A percentile compares a stretch with the other conserved stretches of the same genome.
phyloP scores from a whole-genome alignment of 306 rosid species.

The Styphnolobium japonicum region DNA sequence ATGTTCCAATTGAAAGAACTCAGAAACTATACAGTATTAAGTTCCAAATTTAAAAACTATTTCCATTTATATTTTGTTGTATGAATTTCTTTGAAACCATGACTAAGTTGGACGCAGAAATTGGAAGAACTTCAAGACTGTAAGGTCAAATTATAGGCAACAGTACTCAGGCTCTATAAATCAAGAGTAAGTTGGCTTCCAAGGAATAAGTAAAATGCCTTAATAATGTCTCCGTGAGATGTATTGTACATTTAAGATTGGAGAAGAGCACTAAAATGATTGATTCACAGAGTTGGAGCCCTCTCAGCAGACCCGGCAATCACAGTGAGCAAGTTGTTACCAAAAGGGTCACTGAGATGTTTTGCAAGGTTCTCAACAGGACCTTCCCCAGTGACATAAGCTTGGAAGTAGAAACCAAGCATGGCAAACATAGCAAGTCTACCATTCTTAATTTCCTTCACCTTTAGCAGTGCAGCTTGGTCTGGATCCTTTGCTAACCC shows the following conservation, averaged over 20 bases:
- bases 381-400: slow-evolving; percentile 85
- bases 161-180: not conserved
- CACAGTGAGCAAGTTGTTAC: slow-evolving; percentile 85
- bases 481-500: slow-evolving; percentile 81
- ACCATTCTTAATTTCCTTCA: slow-evolving; percentile 89
- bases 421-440: slow-evolving; percentile 84
- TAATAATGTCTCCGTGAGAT: slow-evolving; percentile 14
- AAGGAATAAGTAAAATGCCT: slow-evolving; percentile 20
- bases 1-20: not conserved
- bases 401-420: slow-evolving; percentile 83
- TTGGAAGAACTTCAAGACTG: not conserved
- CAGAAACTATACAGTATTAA: not conserved
- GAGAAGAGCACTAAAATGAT: not conserved
- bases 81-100: not conserved
- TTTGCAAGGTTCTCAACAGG: slow-evolving; percentile 85
- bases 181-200: not conserved
- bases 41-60: not conserved
- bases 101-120: not conserved
- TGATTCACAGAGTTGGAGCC: slow-evolving; percentile 66
- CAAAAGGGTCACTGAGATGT: slow-evolving; percentile 88
- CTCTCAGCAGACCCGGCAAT: slow-evolving; percentile 63
- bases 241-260: slow-evolving; percentile 34
- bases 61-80: not conserved
- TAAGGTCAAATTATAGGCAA: not conserved
- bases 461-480: slow-evolving; percentile 79